Conservation (phyloP, 441 rosid genomes). For the Brassica hybrid region DNA sequence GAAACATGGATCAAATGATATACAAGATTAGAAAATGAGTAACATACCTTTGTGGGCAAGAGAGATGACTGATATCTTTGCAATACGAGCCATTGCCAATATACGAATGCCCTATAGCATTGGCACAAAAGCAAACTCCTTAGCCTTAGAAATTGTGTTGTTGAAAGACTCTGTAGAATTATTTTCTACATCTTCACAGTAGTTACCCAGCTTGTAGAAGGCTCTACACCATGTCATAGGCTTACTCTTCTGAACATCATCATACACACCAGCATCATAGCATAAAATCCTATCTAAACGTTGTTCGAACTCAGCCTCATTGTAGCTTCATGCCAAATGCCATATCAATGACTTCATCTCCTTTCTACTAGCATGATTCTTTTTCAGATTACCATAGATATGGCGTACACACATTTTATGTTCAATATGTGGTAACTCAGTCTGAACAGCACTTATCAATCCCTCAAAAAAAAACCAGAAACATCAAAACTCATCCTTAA, state of each 20-base stretch:
- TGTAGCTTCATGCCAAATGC: background rate
- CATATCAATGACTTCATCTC: background rate
- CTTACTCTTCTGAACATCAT: background rate
- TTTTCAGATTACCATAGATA: background rate
- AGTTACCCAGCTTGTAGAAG: background rate
- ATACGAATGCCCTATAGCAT: background rate
- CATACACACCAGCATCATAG: background rate
- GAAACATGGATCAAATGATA: background rate
- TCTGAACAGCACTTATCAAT: background rate
- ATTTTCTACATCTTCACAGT: background rate
- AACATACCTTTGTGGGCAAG: background rate
- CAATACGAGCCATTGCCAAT: background rate
- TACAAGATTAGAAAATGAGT: background rate
- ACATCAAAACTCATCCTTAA: background rate
- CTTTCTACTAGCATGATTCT: background rate
- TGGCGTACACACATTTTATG: background rate
- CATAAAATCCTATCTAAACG: background rate
- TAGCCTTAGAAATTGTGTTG: background rate
- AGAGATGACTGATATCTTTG: background rate
- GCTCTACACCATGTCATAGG: background rate
- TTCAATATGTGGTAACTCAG: background rate
- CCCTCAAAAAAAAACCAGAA: background rate
- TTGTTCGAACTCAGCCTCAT: background rate
- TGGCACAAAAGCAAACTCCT: background rate
- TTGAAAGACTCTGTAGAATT: constrained; percentile 1